Evolutionary conservation across 257 asterid genomes (phyloP), one percentile per base, ranked within the genome.

Genomic region (Capsicum pubescens): DNA sequence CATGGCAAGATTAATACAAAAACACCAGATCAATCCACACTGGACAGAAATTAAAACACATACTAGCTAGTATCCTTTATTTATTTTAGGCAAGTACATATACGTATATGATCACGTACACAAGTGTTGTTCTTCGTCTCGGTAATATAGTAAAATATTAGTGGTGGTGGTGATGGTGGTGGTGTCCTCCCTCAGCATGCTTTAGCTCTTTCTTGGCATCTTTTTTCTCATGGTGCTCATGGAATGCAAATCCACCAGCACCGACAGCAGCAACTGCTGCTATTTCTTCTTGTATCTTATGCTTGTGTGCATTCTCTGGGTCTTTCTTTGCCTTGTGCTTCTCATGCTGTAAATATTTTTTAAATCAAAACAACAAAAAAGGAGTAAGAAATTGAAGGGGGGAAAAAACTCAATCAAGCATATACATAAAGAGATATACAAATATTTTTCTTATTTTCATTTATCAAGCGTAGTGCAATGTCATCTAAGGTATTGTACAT

Each of bases 141-240:
- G 0, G 42, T 4, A 39, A 39, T 39, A 39, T 39, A 55, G 7
- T 21, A 61, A 64, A 64, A 64, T 64, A 32, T 13, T 66, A 32
- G 72, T 11, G 7, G 7, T 64, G 71, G 46, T 64, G 60, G 17
- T 55, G 59, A 6, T 55, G 59, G 15, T 55, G 59, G 17, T 55
- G 70, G 71, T 26, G 71, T 64, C 71, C 71, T 36, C 93, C 94
- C 86, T 91, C 92, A 2, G 84, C 89, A 80, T 68, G 78, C 85
- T 90, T 90, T 81, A 87, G 90, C 16, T 90, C 92, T 56, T 93
- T 80, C 85, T 90, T 87, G 3, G 89, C 84, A 44, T 90, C 94
- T 63, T 94, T 91, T 88, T 94, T 92, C 80, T 91, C 90, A 64
- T 93, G 97, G 57, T 89, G 93, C 90, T 94, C 98, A 44, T 94